Evolutionary conservation across 805 yeast species (phyloP).

Genomic region (Pichia eremophila): DNA sequence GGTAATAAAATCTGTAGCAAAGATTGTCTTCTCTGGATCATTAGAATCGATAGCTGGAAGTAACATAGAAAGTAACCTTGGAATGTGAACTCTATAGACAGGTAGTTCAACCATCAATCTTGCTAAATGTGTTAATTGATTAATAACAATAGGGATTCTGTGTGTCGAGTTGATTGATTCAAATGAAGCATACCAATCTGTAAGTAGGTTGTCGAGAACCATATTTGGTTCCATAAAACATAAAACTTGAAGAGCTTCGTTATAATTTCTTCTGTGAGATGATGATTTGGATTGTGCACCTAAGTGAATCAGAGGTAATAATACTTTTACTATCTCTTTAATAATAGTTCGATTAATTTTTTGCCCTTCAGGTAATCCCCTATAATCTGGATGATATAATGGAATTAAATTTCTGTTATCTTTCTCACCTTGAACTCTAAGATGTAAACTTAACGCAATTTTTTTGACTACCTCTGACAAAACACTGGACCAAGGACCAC

Average conservation of each 20-base stretch:
- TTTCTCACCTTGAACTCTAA: constrained; percentile 43
- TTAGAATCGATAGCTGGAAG: constrained; percentile 83
- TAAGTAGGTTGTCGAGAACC: constrained; percentile 44
- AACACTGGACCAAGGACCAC: constrained; percentile 78
- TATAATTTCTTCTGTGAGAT: constrained; percentile 45
- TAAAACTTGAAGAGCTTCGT: constrained; percentile 51
- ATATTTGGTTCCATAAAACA: constrained; percentile 50
- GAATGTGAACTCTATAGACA: constrained; percentile 65
- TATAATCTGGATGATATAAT: constrained; percentile 15
- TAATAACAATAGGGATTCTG: constrained; percentile 63
- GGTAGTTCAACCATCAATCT: constrained; percentile 58
- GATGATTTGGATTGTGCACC: constrained; percentile 75
- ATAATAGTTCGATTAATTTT: constrained; percentile 20
- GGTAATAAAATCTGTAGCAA: constrained; percentile 60
- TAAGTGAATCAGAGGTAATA: constrained; percentile 47
- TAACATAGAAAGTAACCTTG: constrained; percentile 59
- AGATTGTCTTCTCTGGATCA: constrained; percentile 65
- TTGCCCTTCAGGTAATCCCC: constrained; percentile 16
- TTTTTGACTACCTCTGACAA: constrained; percentile 58
- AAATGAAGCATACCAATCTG: constrained; percentile 72
- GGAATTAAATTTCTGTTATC: constrained; percentile 24
- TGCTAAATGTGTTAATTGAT: constrained; percentile 53
- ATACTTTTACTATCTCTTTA: constrained; percentile 22
- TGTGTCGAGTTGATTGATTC: constrained; percentile 65
- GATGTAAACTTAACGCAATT: constrained; percentile 50